Evolutionary conservation across 2,329 filamentous ascomycete genomes (phyloP).

Genomic region (Alternaria postmessia): DNA sequence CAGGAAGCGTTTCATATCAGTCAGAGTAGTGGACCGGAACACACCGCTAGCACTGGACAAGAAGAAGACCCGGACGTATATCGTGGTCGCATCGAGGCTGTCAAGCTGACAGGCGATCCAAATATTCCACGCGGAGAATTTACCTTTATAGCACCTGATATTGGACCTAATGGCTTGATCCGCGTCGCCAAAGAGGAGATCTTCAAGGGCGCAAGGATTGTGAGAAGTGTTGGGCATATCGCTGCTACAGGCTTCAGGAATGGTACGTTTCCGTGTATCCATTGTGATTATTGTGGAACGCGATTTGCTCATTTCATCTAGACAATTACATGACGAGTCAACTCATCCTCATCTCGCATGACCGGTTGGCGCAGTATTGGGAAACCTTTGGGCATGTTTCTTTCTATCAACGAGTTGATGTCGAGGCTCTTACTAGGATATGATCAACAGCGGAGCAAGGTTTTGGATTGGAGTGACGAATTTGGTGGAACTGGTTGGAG

Average conservation of each 20-base stretch:
- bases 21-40: background rate
- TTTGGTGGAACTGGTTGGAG: background rate
- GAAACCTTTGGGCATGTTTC: conserved; percentile 62
- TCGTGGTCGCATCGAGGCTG: conserved; percentile 75
- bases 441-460: background rate
- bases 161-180: conserved; percentile 72
- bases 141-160: conserved; percentile 81
- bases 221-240: conserved; percentile 79
- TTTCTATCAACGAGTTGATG: conserved; percentile 58
- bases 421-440: conserved; percentile 49
- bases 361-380: conserved; percentile 86
- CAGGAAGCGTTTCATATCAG: conserved; percentile 20
- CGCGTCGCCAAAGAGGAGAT: conserved; percentile 69
- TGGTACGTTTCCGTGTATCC: conserved; percentile 62
- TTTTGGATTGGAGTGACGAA: too few relatives aligned
- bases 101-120: conserved; percentile 91
- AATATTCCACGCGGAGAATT: conserved; percentile 88
- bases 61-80: conserved; percentile 54
- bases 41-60: conserved; percentile 15
- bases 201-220: conserved; percentile 78
- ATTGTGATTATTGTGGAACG: too few relatives aligned
- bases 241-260: conserved; percentile 74
- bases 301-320: conserved; percentile 47
- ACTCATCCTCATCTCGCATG: conserved; percentile 78
- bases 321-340: conserved; percentile 78